phyloP scores from a whole-genome alignment of 2,329 filamentous ascomycete species.

The Magnaporthiopsis incrustans region DNA sequence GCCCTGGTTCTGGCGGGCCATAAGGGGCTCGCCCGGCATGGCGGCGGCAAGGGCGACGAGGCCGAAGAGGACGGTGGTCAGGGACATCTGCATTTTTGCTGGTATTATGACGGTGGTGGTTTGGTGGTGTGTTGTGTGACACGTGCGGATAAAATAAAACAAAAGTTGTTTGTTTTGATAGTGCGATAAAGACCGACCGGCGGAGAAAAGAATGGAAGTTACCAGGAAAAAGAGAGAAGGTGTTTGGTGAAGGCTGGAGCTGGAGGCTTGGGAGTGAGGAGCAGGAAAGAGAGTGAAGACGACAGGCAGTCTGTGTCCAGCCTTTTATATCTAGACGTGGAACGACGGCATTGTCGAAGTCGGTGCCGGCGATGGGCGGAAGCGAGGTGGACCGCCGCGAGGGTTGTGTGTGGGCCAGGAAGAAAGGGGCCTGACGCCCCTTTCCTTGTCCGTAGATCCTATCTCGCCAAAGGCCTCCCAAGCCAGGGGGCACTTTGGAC shows the following conservation, averaged over 20 bases:
- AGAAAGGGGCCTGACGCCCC: background rate
- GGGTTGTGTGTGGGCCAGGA: background rate
- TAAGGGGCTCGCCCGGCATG: background rate
- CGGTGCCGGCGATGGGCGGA: background rate
- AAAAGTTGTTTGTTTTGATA: constrained; percentile 1
- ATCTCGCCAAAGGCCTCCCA: background rate
- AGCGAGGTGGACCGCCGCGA: background rate
- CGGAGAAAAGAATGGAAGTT: constrained; percentile 5
- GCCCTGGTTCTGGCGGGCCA: constrained; percentile 1
- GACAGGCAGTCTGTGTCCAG: no score
- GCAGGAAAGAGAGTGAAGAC: background rate
- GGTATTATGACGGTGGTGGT: background rate
- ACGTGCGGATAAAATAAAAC: background rate
- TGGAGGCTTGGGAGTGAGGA: background rate
- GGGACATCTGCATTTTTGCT: constrained; percentile 4
- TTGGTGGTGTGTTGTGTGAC: background rate
- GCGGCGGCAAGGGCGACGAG: constrained; percentile 5
- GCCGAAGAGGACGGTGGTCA: constrained; percentile 6
- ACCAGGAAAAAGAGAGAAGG: background rate
- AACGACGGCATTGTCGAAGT: background rate
- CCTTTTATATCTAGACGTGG: background rate
- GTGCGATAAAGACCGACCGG: constrained; percentile 5
- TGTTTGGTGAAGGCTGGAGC: background rate
- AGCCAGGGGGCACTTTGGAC: background rate
- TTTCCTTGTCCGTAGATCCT: background rate